Evolutionary conservation across 2,329 filamentous ascomycete genomes (phyloP).

Genomic region (Cucurbitaria berberidis): DNA sequence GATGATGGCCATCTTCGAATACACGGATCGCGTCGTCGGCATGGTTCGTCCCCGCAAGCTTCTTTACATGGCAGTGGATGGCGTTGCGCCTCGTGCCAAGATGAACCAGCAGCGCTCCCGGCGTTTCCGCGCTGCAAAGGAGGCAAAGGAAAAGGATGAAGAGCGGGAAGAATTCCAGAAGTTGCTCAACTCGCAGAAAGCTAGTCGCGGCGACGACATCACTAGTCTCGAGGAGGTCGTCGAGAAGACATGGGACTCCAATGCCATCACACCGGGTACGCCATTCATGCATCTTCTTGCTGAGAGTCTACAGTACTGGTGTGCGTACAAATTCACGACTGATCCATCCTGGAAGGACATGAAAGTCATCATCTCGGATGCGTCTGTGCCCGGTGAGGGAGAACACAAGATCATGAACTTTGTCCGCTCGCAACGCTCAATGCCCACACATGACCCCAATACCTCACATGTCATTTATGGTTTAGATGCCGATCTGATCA

Average conservation of each 20-base stretch:
- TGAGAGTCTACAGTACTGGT: constrained; percentile 90
- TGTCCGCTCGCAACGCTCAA: constrained; percentile 88
- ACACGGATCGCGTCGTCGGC: constrained; percentile 97
- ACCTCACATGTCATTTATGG: constrained; percentile 98
- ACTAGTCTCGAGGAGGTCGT: constrained; percentile 66
- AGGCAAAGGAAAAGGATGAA: constrained; percentile 91
- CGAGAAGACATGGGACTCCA: constrained; percentile 92
- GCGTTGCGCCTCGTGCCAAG: constrained; percentile 95
- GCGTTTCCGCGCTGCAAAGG: constrained; percentile 91
- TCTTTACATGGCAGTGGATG: constrained; percentile 97
- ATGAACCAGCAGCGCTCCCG: constrained; percentile 99
- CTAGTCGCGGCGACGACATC: constrained; percentile 58
- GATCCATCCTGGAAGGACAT: constrained; percentile 90
- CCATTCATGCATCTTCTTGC: constrained; percentile 99
- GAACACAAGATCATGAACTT: constrained; percentile 99
- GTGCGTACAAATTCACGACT: constrained; percentile 95
- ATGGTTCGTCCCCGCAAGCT: constrained; percentile 97
- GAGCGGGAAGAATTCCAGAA: constrained; percentile 89
- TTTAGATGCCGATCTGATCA: constrained; percentile 96
- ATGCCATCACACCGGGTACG: constrained; percentile 90
- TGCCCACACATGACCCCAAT: constrained; percentile 91
- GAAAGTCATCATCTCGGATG: constrained; percentile 98
- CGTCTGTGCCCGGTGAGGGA: constrained; percentile 95
- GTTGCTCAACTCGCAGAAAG: constrained; percentile 78
- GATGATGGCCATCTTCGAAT: constrained; percentile 98